A percentile compares a stretch with the other conserved stretches of the same genome.
Evolutionary conservation across 768 basidiomycete species (phyloP).

Genomic region (Amanita brunnescens): DNA sequence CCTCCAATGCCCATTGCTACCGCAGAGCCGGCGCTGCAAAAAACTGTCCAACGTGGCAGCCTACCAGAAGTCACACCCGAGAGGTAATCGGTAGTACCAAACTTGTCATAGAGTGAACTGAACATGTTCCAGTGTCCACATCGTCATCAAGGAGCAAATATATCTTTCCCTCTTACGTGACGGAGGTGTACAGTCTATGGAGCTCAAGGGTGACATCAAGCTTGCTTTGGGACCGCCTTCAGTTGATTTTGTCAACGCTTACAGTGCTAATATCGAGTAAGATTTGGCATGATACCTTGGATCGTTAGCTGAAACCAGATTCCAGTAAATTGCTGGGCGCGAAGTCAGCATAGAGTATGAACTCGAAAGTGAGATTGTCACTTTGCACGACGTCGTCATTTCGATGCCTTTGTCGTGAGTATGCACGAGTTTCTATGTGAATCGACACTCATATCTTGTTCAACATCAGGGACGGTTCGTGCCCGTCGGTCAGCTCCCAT

Average conservation of each 20-base stretch:
- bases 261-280: constrained; percentile 88
- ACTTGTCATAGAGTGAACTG: neutral
- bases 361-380: constrained; percentile 76
- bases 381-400: constrained; percentile 78
- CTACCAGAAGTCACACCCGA: constrained; percentile 70
- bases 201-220: constrained; percentile 87
- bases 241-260: constrained; percentile 47
- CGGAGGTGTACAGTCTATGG: constrained; percentile 84
- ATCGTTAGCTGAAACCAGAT: neutral
- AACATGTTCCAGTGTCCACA: constrained; percentile 57
- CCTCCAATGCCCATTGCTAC: constrained; percentile 36
- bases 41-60: constrained; percentile 42
- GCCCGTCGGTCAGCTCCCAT: constrained; percentile 74
- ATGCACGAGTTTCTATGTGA: neutral
- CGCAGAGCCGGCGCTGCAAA: constrained; percentile 36
- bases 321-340: constrained; percentile 95
- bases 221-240: constrained; percentile 52
- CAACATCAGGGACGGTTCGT: constrained; percentile 56
- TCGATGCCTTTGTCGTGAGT: constrained; percentile 90
- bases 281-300: constrained; percentile 18
- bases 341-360: constrained; percentile 98
- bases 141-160: constrained; percentile 76
- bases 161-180: constrained; percentile 79
- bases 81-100: constrained; percentile 37
- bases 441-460: neutral